Evolutionary conservation across 106 monocot species (phyloP).

Genomic region (Apostasia shenzhenica): DNA sequence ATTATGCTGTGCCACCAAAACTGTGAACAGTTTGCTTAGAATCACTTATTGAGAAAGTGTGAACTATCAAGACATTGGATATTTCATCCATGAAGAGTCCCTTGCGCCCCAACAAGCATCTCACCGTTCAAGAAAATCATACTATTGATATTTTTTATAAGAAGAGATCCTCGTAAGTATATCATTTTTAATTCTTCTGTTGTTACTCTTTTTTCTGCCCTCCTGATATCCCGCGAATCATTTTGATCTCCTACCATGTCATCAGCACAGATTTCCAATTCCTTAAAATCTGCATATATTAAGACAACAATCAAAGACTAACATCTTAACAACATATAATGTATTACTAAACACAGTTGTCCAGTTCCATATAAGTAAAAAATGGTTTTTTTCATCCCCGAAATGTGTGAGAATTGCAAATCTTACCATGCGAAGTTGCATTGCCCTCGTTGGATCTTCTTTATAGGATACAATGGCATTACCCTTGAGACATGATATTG

Average conservation of each 20-base stretch:
- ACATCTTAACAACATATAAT: too few species aligned
- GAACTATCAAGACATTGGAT: constrained; percentile 64
- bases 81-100: constrained; percentile 74
- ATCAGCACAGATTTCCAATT: constrained; percentile 65
- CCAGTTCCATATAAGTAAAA: too few species aligned
- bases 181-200: constrained; percentile 17
- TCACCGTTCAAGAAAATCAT: constrained; percentile 24
- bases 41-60: constrained; percentile 50
- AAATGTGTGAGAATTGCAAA: too few species aligned
- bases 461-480: too few species aligned
- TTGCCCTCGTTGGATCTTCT: too few species aligned
- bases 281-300: constrained; percentile 40
- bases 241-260: constrained; percentile 70
- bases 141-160: too few species aligned
- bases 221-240: constrained; percentile 62
- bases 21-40: constrained; percentile 56
- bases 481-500: too few species aligned
- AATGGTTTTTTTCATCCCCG: too few species aligned
- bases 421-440: too few species aligned
- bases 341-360: too few species aligned
- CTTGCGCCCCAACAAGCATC: constrained; percentile 72
- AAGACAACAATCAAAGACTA: too few species aligned
- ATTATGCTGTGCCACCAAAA: constrained; percentile 51
- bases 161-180: too few species aligned
- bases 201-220: constrained; percentile 65